These are phyloP conservation scores for barley (Hordeum vulgare) DNA, from an alignment of 176 grass and related monocot genomes.

Conservation along the genomic window DNA sequence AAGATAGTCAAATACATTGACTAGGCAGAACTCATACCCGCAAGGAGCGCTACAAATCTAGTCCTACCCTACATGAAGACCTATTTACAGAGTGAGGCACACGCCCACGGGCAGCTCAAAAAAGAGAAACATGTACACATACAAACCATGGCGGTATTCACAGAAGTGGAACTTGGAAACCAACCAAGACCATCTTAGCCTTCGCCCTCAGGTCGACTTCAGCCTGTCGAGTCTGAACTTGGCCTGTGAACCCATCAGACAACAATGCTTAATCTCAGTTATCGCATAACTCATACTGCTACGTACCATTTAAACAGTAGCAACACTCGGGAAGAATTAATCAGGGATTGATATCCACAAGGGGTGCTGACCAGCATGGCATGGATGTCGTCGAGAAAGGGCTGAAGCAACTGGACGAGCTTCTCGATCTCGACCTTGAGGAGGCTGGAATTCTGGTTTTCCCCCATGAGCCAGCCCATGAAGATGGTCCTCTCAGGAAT, in stretches of 20 bases:
- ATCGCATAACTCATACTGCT: not conserved
- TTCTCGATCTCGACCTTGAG: conserved; percentile 36
- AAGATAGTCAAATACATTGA: not conserved
- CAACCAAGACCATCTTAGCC: not conserved
- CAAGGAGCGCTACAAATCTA: not conserved
- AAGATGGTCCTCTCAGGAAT: conserved; percentile 62
- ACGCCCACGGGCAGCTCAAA: not conserved
- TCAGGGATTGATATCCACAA: not conserved
- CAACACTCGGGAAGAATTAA: not conserved
- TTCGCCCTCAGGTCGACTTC: conserved; percentile 60
- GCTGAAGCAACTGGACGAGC: conserved; percentile 39
- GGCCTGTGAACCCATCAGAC: conserved; percentile 35
- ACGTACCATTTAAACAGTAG: not conserved
- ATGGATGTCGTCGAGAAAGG: conserved; percentile 58
- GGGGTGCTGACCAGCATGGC: conserved; percentile 51
- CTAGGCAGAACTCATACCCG: not conserved
- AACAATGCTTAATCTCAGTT: not conserved
- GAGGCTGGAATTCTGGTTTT: conserved; percentile 17
- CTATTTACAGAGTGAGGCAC: not conserved
- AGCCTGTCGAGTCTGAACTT: conserved; percentile 65
- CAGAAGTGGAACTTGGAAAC: not conserved
- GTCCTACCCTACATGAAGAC: not conserved
- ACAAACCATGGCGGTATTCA: conserved; percentile 13
- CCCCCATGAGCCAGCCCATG: conserved; percentile 26
- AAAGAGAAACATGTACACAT: not conserved